Percentiles rank a stretch among this genome's conserved stretches.
Evolutionary conservation across 768 basidiomycete species (phyloP).

Genomic region (Hydnum rufescens): DNA sequence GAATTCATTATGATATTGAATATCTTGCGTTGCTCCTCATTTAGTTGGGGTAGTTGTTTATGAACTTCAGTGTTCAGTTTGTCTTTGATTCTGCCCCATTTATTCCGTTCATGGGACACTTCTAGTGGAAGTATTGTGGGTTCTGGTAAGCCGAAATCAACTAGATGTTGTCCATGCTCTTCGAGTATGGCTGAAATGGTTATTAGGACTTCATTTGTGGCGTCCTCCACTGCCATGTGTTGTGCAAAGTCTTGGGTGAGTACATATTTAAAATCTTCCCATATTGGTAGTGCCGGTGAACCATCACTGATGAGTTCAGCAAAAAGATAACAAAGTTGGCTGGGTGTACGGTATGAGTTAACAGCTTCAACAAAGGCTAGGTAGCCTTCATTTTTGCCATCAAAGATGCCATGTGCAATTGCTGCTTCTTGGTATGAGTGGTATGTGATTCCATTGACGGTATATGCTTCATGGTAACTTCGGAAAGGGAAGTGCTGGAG

Average conservation of each 20-base stretch:
- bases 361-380: neutral
- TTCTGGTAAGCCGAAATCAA: constrained; percentile 2
- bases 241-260: no score
- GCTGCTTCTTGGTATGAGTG: neutral
- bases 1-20: no score
- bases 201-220: no score
- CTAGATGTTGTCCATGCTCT: neutral
- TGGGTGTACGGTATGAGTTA: neutral
- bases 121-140: no score
- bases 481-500: neutral
- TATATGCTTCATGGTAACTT: neutral
- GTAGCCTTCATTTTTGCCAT: neutral
- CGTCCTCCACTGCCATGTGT: neutral
- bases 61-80: no score
- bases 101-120: no score
- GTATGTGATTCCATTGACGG: neutral
- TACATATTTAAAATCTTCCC: neutral
- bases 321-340: neutral
- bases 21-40: no score
- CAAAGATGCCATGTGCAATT: neutral
- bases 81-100: no score
- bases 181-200: no score
- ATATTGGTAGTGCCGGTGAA: neutral
- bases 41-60: no score
- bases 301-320: neutral